A percentile compares a stretch with the other conserved stretches of the same genome.
Conservation (phyloP, 1,284 basidiomycete species). For the Apiotrichum sp. region DNA sequence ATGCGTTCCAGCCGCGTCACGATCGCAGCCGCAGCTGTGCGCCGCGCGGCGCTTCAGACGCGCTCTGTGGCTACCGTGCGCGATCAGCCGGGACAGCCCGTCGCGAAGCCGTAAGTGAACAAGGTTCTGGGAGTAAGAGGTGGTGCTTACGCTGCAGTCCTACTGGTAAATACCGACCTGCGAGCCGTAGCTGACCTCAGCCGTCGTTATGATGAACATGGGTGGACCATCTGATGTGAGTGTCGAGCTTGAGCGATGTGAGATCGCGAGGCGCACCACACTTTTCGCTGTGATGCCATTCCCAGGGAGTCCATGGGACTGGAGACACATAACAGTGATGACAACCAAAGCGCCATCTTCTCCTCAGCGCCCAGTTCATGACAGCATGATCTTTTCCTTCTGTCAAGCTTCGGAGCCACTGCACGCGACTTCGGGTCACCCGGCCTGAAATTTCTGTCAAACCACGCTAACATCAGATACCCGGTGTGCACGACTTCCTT, state of each 20-base stretch:
- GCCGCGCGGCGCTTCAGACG: not conserved
- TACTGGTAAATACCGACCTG: slow-evolving; percentile 5
- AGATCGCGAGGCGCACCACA: too few species aligned
- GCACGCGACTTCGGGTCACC: too few species aligned
- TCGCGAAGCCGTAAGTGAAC: slow-evolving; percentile 5
- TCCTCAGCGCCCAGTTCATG: too few species aligned
- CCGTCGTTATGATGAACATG: slow-evolving; percentile 97
- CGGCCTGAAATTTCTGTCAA: too few species aligned
- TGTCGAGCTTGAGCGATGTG: slow-evolving; percentile 2
- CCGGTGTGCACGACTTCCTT: slow-evolving; percentile 83
- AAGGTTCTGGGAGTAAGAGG: not conserved
- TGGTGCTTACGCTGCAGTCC: slow-evolving; percentile 6
- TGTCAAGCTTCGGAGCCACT: too few species aligned
- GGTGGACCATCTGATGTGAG: slow-evolving; percentile 86
- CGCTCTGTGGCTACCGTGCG: slow-evolving; percentile 12
- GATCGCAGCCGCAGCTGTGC: too few species aligned
- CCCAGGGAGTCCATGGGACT: too few species aligned
- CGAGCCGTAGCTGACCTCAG: slow-evolving; percentile 46
- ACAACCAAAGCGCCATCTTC: too few species aligned
- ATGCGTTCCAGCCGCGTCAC: too few species aligned
- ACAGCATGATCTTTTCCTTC: too few species aligned
- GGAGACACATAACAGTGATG: too few species aligned
- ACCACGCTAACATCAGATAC: slow-evolving; percentile 53
- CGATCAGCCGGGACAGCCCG: slow-evolving; percentile 2
- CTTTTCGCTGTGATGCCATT: too few species aligned